These are phyloP conservation scores for Populus euphratica DNA, from an alignment of 345 rosid genomes.

Conservation along the genomic window DNA sequence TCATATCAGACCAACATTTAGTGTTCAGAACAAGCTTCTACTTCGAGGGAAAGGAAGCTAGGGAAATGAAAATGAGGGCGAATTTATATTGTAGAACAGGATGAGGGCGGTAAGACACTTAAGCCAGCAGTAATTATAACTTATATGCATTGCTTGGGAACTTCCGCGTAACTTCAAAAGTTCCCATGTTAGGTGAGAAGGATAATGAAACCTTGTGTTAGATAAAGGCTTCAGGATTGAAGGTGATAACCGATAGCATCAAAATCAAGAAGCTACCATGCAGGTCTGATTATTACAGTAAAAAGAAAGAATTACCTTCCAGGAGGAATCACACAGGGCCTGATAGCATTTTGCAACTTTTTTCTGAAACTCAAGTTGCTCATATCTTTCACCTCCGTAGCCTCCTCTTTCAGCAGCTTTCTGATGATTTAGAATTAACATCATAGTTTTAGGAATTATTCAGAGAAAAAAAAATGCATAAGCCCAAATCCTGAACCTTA, in stretches of 20 bases:
- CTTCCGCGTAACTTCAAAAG: no score
- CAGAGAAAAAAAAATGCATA: not conserved
- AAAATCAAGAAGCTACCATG: not conserved
- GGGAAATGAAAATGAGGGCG: not conserved
- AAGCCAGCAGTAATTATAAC: no score
- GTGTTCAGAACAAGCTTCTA: not conserved
- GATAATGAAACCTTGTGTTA: not conserved
- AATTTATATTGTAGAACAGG: not conserved
- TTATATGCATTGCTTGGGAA: no score
- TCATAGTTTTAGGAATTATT: not conserved
- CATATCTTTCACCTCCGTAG: conserved; percentile 90
- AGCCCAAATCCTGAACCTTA: not conserved
- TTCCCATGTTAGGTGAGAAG: no score
- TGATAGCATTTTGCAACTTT: conserved; percentile 61
- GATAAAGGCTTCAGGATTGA: not conserved
- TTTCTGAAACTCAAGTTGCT: conserved; percentile 72
- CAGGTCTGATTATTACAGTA: not conserved
- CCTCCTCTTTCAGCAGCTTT: conserved; percentile 98
- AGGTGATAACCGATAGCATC: not conserved
- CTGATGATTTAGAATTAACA: conserved; percentile 21
- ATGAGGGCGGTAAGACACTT: not conserved
- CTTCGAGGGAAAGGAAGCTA: not conserved
- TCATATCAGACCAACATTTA: not conserved
- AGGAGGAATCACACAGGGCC: conserved; percentile 63
- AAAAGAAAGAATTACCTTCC: conserved; percentile 55